Evolutionary conservation across 495 filamentous ascomycete genomes (phyloP), one percentile per base, ranked within the genome.

Genomic region (Physcia stellaris): DNA sequence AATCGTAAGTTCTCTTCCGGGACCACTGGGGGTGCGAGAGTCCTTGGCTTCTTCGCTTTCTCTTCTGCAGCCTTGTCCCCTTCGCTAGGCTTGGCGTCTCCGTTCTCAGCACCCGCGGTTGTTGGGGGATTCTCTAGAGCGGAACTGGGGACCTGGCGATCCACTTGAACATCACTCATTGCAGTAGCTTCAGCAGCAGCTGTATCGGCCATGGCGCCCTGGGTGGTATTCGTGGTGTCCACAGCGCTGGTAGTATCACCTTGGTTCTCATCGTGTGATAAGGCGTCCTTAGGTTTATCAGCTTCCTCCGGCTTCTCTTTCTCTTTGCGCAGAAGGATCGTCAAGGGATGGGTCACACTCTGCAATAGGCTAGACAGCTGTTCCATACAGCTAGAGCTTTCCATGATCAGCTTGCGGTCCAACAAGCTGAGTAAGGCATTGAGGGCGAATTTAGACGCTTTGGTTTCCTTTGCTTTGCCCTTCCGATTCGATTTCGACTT

Each of bases 371-470:
- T 73, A 1, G 92, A 88, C 3, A 99, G 68, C 33, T 83, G 77
- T 50, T 96, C 87, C 86, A 99, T 96, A 37, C 94, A 90, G 9
- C 74, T 68, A 13, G 86, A 83, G 59, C 81, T 99, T 60, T 99
- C 88, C 66, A 92, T 93, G 46, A 96, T 82, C 46, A 96, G 67
- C 39, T 80, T 79, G 15, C 90, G 81, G 54, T 96, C 90, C 27
- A 99, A 67, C 2, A 99, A 72, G 46, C 74, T 75, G 29, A 96
- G 67, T 15, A 99, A 62, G 2, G 86, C 84, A 54, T 96, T 99
- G 49, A 99, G 66, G 13, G 90, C 84, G 52, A 79, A 99, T 56
- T 81, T 92, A 47, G 77, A 79, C 1, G 83, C 83, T 55, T 80
- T 88, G 49, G 59, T 70, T 35, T 81, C 79, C 56, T 88, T 90